Percentiles rank a stretch among this genome's conserved stretches.
These are phyloP conservation scores for Trichoderma simmonsii DNA, from an alignment of 2,329 filamentous ascomycete genomes.

Conservation along the genomic window DNA sequence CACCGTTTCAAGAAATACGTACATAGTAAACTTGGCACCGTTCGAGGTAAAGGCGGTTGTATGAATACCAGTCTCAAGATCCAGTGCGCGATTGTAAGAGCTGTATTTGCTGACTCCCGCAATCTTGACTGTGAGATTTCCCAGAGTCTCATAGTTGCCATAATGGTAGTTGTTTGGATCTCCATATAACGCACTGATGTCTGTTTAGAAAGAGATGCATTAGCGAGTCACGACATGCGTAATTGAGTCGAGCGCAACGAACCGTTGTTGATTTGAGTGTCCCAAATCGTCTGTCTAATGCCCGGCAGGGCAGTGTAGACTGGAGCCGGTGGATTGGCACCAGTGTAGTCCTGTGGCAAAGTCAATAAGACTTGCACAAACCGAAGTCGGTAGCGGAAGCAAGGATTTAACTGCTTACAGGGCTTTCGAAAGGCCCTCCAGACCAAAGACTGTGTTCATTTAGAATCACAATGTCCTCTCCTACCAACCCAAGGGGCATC, in stretches of 20 bases:
- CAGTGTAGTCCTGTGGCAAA: slow-evolving; percentile 20
- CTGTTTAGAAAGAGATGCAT: neutral
- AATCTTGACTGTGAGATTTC: slow-evolving; percentile 23
- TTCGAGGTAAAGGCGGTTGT: slow-evolving; percentile 4
- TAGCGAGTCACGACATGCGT: neutral
- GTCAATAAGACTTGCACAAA: neutral
- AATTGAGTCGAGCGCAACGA: neutral
- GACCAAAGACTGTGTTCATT: slow-evolving; percentile 24
- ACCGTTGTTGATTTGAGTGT: slow-evolving; percentile 17
- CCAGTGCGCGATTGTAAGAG: slow-evolving; percentile 17
- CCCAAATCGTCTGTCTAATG: slow-evolving; percentile 21
- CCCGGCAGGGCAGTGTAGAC: slow-evolving; percentile 18
- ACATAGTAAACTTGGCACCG: slow-evolving; percentile 23
- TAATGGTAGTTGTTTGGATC: slow-evolving; percentile 14
- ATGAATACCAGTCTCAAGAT: slow-evolving; percentile 20
- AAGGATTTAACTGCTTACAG: neutral
- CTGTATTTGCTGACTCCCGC: slow-evolving; percentile 9
- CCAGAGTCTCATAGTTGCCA: slow-evolving; percentile 21
- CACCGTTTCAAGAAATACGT: neutral
- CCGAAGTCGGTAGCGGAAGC: neutral
- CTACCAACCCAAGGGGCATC: slow-evolving; percentile 20
- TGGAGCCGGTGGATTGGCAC: slow-evolving; percentile 19
- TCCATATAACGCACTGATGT: slow-evolving; percentile 20
- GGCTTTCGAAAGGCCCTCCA: slow-evolving; percentile 22
- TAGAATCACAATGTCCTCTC: slow-evolving; percentile 17